Evolutionary conservation across 331 rosid species (phyloP), one percentile per base, ranked within the genome.

Genomic region (Ulmus americana): DNA sequence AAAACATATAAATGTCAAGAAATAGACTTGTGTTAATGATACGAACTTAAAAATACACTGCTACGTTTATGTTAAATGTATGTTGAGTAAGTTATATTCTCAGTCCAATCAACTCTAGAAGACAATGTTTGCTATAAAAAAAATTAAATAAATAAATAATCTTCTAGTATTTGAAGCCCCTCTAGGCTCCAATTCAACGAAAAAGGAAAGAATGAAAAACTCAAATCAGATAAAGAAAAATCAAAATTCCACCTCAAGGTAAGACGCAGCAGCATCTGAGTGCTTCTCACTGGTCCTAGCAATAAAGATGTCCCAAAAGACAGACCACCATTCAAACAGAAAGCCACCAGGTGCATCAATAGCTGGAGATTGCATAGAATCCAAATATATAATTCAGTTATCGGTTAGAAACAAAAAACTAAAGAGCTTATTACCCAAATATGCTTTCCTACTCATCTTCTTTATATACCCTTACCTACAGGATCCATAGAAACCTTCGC

Each of bases 271-370:
- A 64, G 82, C 66, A 68, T 85, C 96, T 7, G 91, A 77, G 70
- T 79, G 86, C 64, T 83, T 79, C 55, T 66, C 79, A 65, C 77
- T 76, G n/a, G 77, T 66, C 79, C 79, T 81, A 22, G 95, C 77
- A 54, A 85, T 82, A 50, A 77, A 85, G 46, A 85, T 65, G 70
- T 88, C 95, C 97, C 97, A 90, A 51, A 87, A 90, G 72, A 90
- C 89, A 55, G 95, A 79, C 97, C 95, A 90, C 96, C 97, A 90
- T 64, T 91, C 97, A 5, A 79, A 78, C 71, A 91, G 96, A 84
- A 88, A 91, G 50, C 91, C 90, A 41, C 73, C 63, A 16, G 96
- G 95, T 16, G 88, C 91, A 47, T 77, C 90, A 49, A 82, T 82
- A 71, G 79, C 97, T 91, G 74, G 40, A 49, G 55, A 57, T 72